Percentiles rank a stretch among this genome's conserved stretches.
These are phyloP conservation scores for Apiotrichum laibachii DNA, from an alignment of 1,284 basidiomycete species.

Conservation along the genomic window DNA sequence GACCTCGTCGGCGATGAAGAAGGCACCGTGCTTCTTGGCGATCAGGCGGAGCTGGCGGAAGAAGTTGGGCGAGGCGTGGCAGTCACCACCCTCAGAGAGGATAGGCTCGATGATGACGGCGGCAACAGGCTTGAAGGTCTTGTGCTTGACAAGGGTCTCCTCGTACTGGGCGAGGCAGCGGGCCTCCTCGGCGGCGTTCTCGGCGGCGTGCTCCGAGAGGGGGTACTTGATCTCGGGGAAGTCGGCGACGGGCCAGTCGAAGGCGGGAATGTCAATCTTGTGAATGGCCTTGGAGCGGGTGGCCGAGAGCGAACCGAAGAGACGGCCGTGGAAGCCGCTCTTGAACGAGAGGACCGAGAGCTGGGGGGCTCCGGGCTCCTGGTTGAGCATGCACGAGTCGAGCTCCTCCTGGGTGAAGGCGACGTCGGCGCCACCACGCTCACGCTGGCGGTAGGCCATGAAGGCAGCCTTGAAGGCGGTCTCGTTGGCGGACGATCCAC, in stretches of 20 bases:
- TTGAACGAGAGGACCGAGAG: conserved; percentile 57
- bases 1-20: conserved; percentile 57
- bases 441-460: conserved; percentile 47
- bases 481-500: conserved; percentile 52
- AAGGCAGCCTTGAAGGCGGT: conserved; percentile 60
- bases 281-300: conserved; percentile 56
- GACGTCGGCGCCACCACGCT: conserved; percentile 28
- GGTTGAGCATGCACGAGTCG: conserved; percentile 57
- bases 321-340: conserved; percentile 55
- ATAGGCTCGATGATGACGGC: conserved; percentile 60
- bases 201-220: conserved; percentile 49
- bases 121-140: conserved; percentile 54
- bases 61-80: conserved; percentile 56
- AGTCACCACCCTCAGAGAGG: conserved; percentile 59
- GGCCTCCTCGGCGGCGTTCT: conserved; percentile 51
- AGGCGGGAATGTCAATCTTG: conserved; percentile 60
- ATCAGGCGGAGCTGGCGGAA: conserved; percentile 55
- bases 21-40: conserved; percentile 55
- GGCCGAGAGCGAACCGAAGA: conserved; percentile 55
- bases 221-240: conserved; percentile 59
- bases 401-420: conserved; percentile 44
- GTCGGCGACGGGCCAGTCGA: conserved; percentile 57
- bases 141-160: conserved; percentile 44
- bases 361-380: conserved; percentile 55
- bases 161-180: conserved; percentile 44